Evolutionary conservation across 2,329 filamentous ascomycete genomes (phyloP).

Genomic region (Gremmenia infestans): DNA sequence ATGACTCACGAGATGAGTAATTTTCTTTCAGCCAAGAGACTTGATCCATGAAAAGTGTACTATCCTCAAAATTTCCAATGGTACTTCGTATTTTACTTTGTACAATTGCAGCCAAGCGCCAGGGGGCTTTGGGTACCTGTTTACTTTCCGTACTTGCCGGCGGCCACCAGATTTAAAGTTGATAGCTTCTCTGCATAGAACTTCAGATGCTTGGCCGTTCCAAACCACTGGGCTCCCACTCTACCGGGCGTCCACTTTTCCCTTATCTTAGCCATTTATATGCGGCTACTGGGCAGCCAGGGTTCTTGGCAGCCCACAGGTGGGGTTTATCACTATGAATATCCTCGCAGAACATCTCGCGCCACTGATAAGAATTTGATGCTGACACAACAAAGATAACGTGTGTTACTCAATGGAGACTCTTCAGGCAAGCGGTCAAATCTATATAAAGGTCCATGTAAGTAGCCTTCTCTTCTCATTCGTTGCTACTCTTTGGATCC

Average conservation of each 20-base stretch:
- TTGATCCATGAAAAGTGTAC: too few relatives aligned
- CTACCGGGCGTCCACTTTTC: neutral
- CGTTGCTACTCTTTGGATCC: too few relatives aligned
- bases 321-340: neutral
- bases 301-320: neutral
- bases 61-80: too few relatives aligned
- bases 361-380: constrained; percentile 1
- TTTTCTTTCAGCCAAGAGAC: too few relatives aligned
- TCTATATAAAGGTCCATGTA: neutral
- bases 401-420: neutral
- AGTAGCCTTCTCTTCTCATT: neutral
- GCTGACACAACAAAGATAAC: neutral
- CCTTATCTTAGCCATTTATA: neutral
- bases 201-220: neutral
- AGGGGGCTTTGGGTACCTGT: too few relatives aligned
- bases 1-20: too few relatives aligned
- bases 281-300: neutral
- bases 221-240: neutral
- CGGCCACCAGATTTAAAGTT: neutral
- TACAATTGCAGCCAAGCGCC: too few relatives aligned
- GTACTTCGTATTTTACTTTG: too few relatives aligned
- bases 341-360: neutral
- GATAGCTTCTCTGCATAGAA: neutral
- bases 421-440: neutral
- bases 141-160: neutral